Evolutionary conservation across 768 basidiomycete genomes (phyloP).

Genomic region (Pleurotus cornucopiae): DNA sequence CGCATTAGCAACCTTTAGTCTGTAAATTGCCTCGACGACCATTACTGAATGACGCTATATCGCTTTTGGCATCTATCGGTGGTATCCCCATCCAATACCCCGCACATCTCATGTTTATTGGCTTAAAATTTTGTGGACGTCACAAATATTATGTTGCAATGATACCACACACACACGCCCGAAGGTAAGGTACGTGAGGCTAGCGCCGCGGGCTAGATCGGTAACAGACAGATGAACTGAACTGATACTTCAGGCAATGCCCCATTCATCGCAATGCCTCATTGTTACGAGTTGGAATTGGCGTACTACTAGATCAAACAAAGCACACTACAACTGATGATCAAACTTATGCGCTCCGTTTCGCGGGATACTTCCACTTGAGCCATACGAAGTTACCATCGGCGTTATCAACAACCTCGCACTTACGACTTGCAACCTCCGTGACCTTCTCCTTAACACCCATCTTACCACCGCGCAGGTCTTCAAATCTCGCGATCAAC

Average conservation of each 20-base stretch:
- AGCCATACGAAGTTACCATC: conserved; percentile 61
- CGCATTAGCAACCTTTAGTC: conserved; percentile 5
- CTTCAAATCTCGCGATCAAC: conserved; percentile 51
- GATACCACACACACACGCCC: no score
- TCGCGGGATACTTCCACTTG: conserved; percentile 45
- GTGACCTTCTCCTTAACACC: conserved; percentile 74
- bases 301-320: not conserved
- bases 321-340: not conserved
- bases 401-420: conserved; percentile 53
- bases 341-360: not conserved
- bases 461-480: conserved; percentile 42
- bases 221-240: no score
- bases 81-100: not conserved
- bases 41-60: not conserved
- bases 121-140: no score
- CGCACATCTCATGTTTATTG: not conserved
- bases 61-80: not conserved
- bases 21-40: not conserved
- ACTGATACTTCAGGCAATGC: no score
- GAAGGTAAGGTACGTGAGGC: no score
- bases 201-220: no score
- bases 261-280: not conserved
- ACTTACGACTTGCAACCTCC: conserved; percentile 71
- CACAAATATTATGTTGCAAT: no score
- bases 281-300: not conserved